These are phyloP conservation scores for Byssoonygena ceratinophila DNA, from an alignment of 2,329 filamentous ascomycete genomes.

Conservation along the genomic window DNA sequence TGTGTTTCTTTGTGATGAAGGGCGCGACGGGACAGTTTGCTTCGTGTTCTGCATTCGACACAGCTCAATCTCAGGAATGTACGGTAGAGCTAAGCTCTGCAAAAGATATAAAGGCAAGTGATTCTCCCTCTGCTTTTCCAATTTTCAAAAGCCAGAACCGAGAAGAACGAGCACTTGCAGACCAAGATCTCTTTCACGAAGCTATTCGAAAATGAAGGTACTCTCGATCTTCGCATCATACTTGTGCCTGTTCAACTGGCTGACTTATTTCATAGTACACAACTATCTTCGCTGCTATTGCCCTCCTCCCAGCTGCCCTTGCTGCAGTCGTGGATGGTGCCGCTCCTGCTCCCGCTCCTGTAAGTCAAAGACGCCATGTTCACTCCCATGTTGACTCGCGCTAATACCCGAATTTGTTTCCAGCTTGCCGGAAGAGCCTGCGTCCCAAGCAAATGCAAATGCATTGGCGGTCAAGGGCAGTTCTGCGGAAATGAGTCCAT, in stretches of 20 bases:
- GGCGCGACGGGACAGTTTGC: not conserved
- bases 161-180: no score
- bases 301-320: not conserved
- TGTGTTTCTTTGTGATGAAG: not conserved
- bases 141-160: not conserved
- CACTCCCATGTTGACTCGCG: not conserved
- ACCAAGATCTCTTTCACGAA: not conserved
- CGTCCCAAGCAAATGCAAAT: conserved; percentile 15
- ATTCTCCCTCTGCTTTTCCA: not conserved
- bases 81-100: not conserved
- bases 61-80: not conserved
- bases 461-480: conserved; percentile 17
- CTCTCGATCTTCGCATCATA: not conserved
- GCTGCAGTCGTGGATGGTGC: not conserved
- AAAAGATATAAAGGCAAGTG: not conserved
- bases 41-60: not conserved
- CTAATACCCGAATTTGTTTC: not conserved
- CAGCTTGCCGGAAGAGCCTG: conserved; percentile 16
- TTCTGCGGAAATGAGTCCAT: conserved; percentile 17
- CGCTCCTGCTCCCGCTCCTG: not conserved
- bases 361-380: not conserved
- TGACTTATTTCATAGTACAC: not conserved
- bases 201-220: conserved; percentile 1
- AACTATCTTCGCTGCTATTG: not conserved
- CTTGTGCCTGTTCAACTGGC: not conserved